Evolutionary conservation across 2,329 filamentous ascomycete species (phyloP), one percentile per base, ranked within the genome.

Genomic region (Fusarium sp.): DNA sequence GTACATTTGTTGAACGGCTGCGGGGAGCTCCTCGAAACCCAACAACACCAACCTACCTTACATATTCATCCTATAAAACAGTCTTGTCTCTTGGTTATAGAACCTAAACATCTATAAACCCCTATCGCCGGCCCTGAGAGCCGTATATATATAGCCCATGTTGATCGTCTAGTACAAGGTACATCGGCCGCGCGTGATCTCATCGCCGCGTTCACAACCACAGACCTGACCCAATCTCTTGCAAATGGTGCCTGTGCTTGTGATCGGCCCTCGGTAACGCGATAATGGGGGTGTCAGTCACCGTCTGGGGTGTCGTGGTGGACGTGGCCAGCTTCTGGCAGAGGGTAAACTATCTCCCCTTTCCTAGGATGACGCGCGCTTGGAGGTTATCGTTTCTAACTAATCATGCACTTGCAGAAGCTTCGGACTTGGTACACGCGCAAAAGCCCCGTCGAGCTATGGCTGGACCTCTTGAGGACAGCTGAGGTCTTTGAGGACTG

Each of bases 401-500:
- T 47, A 18, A 50, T 28, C 47, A 72, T 70, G 62, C 61, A 57
- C 57, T 55, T 77, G 53, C 78, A 95, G 92, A 91, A 88, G 82
- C 80, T 93, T 51, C 81, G 87, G 65, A 82, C 82, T 56, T 93
- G 91, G 89, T 90, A 89, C 83, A 86, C 81, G 57, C 85, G 85
- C 67, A 91, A 87, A 77, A 90, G 86, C 50, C 86, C 87, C 3
- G 84, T 87, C 49, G 88, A 91, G 68, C 81, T 89, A 56, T 90
- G 92, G 81, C 84, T 91, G 42, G 85, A 91, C 64, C 82, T 85
- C 26, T 82, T 97, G 47, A 85, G 84, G 54, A 85, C 88, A 61
- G 91, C 93, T 18, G 84, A 88, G 68, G 85, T 86, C 28, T 97
- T 91, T 76, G 92, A 96, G 75, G 91, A 96, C 76, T 97, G 94